Conservation (phyloP, 2,329 filamentous ascomycete genomes). For the Dactylonectria estremocensis region DNA sequence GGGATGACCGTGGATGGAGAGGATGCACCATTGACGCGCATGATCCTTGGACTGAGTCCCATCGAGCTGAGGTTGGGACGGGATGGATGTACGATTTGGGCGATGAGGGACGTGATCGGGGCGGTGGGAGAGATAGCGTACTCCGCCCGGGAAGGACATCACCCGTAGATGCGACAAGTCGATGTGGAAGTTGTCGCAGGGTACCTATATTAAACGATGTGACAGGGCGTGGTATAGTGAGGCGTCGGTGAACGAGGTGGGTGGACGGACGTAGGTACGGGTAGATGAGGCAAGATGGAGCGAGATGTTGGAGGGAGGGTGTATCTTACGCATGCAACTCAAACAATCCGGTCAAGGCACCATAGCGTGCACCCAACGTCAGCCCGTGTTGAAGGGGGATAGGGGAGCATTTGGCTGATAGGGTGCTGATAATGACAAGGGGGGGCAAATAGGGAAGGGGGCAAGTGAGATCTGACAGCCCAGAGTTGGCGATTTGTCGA, state of each 20-base stretch:
- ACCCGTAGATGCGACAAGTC: conserved; percentile 4
- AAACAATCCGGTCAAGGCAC: neutral
- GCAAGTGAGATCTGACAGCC: conserved; percentile 18
- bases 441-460: conserved; percentile 3
- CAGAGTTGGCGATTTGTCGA: conserved; percentile 5
- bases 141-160: conserved; percentile 25
- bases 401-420: neutral
- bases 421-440: conserved; percentile 10
- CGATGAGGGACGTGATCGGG: conserved; percentile 17
- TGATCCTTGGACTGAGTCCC: neutral
- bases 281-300: neutral
- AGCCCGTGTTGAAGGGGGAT: too few species aligned
- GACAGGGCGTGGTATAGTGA: conserved; percentile 2
- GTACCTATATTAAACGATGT: neutral
- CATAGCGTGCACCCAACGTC: too few species aligned
- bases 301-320: conserved; percentile 10
- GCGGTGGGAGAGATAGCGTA: conserved; percentile 19
- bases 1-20: neutral
- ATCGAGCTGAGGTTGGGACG: conserved; percentile 1
- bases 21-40: neutral
- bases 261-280: neutral
- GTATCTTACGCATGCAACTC: conserved; percentile 15
- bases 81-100: conserved; percentile 17
- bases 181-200: conserved; percentile 4
- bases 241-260: conserved; percentile 19